These are phyloP conservation scores for Citrus trifoliata DNA, from an alignment of 345 rosid species.

Conservation along the genomic window DNA sequence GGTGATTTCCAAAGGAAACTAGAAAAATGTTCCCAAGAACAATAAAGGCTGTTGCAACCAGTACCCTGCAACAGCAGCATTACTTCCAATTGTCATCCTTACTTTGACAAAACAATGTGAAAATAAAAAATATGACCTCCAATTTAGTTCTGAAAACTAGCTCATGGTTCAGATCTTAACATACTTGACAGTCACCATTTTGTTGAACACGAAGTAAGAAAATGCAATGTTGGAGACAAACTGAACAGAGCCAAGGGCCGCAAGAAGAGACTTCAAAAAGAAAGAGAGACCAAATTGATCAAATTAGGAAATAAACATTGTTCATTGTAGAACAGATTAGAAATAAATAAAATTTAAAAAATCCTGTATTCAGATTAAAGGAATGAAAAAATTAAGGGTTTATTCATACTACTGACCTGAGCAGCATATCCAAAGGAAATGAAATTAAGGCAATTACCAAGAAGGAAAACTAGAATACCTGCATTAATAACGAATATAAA, in stretches of 20 bases:
- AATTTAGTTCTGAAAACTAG: constrained; percentile 13
- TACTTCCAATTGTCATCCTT: constrained; percentile 3
- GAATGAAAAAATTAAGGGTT: neutral
- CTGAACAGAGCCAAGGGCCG: constrained; percentile 97
- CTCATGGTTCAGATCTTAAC: constrained; percentile 35
- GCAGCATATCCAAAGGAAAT: constrained; percentile 99
- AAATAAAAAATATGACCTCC: neutral
- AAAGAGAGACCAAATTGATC: constrained; percentile 2
- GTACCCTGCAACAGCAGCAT: constrained; percentile 53
- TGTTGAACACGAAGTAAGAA: constrained; percentile 83
- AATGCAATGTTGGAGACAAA: constrained; percentile 96
- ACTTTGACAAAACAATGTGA: neutral
- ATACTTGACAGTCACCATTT: constrained; percentile 93
- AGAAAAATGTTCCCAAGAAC: constrained; percentile 94
- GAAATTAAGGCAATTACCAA: constrained; percentile 97
- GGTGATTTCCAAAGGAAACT: constrained; percentile 97
- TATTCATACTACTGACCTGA: constrained; percentile 55
- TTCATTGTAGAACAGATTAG: constrained; percentile 2
- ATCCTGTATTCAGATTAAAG: neutral
- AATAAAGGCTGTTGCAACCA: constrained; percentile 88
- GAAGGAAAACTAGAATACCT: constrained; percentile 82
- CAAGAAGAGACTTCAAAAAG: constrained; percentile 87
- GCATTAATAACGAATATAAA: constrained; percentile 31
- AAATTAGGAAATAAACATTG: neutral
- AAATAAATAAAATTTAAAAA: neutral